Evolutionary conservation across 192 early-diverging fungal species (phyloP).

Genomic region (Entomortierella beljakovae): DNA sequence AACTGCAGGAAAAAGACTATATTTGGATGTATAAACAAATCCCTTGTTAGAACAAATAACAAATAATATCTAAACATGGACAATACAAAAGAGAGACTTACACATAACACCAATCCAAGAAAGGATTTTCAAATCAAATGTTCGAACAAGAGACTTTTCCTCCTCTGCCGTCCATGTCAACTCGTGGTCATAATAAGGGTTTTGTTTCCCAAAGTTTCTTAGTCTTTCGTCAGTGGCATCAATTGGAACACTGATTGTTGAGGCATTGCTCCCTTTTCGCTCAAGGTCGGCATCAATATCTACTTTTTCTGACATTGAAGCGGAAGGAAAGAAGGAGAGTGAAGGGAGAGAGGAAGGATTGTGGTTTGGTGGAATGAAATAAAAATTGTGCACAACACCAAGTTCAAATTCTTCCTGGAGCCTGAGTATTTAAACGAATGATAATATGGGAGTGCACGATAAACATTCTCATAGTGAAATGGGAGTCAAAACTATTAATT

Average conservation of each 20-base stretch:
- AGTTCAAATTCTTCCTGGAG: too few relatives aligned
- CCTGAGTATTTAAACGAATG: too few relatives aligned
- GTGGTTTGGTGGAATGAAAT: too few relatives aligned
- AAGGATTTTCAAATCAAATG: conserved; percentile 57
- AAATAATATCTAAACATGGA: background rate
- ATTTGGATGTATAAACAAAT: background rate
- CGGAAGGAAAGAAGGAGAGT: background rate
- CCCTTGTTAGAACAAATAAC: background rate
- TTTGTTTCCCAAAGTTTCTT: conserved; percentile 16
- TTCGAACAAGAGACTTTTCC: conserved; percentile 60
- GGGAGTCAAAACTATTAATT: too few relatives aligned
- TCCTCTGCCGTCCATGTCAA: conserved; percentile 64
- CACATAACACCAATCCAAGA: conserved; percentile 62
- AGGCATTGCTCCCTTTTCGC: conserved; percentile 20
- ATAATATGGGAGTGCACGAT: too few relatives aligned
- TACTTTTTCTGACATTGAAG: conserved; percentile 23
- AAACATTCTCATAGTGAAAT: too few relatives aligned
- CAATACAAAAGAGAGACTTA: conserved; percentile 9
- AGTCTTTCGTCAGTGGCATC: conserved; percentile 22
- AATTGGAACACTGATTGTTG: conserved; percentile 18
- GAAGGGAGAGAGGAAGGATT: too few relatives aligned
- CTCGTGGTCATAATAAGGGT: conserved; percentile 45
- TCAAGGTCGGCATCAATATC: conserved; percentile 14
- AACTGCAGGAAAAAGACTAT: conserved; percentile 62
- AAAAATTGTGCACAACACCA: too few relatives aligned